Conservation (phyloP, 306 rosid species). For the Lotus japonicus region DNA sequence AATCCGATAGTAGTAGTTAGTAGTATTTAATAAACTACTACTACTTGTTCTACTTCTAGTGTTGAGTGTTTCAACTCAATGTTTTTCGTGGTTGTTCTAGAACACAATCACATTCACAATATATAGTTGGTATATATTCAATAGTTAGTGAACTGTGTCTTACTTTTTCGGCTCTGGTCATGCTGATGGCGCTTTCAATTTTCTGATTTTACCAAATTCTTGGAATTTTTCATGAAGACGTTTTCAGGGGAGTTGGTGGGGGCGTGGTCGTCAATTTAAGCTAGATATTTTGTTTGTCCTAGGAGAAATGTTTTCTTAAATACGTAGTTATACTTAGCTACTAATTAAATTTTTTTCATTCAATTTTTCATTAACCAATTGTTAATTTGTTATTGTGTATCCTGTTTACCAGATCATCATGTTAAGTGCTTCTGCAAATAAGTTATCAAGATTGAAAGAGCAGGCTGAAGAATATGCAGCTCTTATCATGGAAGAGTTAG, state of each 20-base stretch:
- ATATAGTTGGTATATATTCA: slow-evolving; percentile 36
- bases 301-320: neutral
- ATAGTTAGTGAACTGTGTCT: slow-evolving; percentile 43
- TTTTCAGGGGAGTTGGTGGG: slow-evolving; percentile 72
- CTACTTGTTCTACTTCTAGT: slow-evolving; percentile 37
- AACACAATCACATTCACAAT: slow-evolving; percentile 23
- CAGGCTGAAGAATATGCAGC: slow-evolving; percentile 99
- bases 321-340: neutral
- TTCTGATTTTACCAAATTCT: slow-evolving; percentile 32
- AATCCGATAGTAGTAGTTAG: slow-evolving; percentile 8
- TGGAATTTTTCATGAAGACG: slow-evolving; percentile 26
- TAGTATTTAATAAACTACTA: slow-evolving; percentile 41
- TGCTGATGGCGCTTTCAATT: slow-evolving; percentile 33
- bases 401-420: slow-evolving; percentile 60
- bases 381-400: neutral
- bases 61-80: slow-evolving; percentile 18
- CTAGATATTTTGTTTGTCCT: neutral
- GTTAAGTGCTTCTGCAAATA: slow-evolving; percentile 97
- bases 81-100: slow-evolving; percentile 48
- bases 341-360: neutral
- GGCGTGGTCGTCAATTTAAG: slow-evolving; percentile 42
- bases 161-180: slow-evolving; percentile 26
- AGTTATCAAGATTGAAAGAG: slow-evolving; percentile 86
- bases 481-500: slow-evolving; percentile 94
- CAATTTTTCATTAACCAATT: neutral